Evolutionary conservation across 176 grass and related monocot genomes (phyloP).

Genomic region (Eragrostis curvula): DNA sequence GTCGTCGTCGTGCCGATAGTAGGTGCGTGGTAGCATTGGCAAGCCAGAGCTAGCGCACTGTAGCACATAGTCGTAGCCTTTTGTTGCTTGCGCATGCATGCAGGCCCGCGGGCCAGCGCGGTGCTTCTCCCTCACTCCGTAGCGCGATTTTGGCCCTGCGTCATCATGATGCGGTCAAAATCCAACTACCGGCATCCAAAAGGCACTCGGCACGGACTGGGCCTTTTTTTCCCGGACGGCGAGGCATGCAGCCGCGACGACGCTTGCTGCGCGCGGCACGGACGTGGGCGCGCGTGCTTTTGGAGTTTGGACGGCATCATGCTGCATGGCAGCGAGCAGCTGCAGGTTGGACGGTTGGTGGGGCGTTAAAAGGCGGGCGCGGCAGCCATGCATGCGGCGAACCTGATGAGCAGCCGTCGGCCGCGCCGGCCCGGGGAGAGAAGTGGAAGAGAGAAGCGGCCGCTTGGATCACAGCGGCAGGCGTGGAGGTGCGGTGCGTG

Average conservation of each 20-base stretch:
- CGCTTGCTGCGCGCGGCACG: not conserved
- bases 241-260: not conserved
- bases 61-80: not conserved
- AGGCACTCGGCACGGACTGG: too few relatives aligned
- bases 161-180: slow-evolving; percentile 38
- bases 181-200: not conserved
- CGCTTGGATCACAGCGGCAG: not conserved
- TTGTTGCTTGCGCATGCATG: not conserved
- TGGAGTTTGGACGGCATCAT: not conserved
- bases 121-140: too few relatives aligned
- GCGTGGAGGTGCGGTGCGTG: not conserved
- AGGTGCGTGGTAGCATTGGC: not conserved
- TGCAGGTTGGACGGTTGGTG: not conserved
- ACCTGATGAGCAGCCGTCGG: not conserved
- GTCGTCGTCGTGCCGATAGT: not conserved
- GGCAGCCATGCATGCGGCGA: not conserved
- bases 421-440: not conserved
- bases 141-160: not conserved
- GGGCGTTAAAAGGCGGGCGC: slow-evolving; percentile 10
- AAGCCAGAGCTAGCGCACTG: not conserved
- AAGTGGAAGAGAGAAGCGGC: not conserved
- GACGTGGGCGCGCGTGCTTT: not conserved
- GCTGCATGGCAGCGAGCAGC: not conserved
- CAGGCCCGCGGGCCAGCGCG: not conserved
- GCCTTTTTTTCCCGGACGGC: not conserved